These are phyloP conservation scores for Luzula sylvatica DNA, from an alignment of 176 grass and related monocot genomes.

Conservation along the genomic window DNA sequence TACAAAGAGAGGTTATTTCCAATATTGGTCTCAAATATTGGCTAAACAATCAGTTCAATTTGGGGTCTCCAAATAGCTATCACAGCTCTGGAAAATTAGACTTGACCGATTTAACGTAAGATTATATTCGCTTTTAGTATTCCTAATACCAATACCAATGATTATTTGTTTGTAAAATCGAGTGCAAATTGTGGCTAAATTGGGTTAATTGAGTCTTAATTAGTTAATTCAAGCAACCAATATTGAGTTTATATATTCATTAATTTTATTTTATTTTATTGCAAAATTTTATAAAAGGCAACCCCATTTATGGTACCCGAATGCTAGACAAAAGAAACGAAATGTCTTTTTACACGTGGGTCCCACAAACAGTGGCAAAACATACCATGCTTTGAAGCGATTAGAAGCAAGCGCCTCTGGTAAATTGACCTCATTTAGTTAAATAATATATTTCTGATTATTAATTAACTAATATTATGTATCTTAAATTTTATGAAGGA, in stretches of 20 bases:
- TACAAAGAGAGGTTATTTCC: constrained; percentile 19
- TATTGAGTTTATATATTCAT: neutral
- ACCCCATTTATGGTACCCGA: constrained; percentile 86
- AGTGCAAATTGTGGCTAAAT: too few relatives aligned
- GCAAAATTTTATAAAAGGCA: constrained; percentile 25
- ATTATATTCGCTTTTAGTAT: constrained; percentile 20
- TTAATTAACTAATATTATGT: neutral
- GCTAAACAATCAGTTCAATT: constrained; percentile 22
- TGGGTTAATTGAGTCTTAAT: too few relatives aligned
- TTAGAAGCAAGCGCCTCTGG: constrained; percentile 83
- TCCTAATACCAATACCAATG: neutral
- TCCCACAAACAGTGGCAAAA: constrained; percentile 97
- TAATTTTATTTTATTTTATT: neutral
- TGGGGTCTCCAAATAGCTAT: constrained; percentile 28
- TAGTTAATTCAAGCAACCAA: too few relatives aligned
- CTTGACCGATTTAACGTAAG: constrained; percentile 98
- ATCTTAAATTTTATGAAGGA: constrained; percentile 45
- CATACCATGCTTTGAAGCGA: constrained; percentile 85
- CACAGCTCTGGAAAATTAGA: constrained; percentile 59
- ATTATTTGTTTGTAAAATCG: neutral
- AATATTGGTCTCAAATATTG: constrained; percentile 22
- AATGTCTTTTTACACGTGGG: constrained; percentile 93
- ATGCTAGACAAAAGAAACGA: constrained; percentile 87
- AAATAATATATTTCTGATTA: too few relatives aligned
- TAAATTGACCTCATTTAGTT: constrained; percentile 12